These are phyloP conservation scores for Camillea tinctor DNA, from an alignment of 2,329 filamentous ascomycete species.

Conservation along the genomic window DNA sequence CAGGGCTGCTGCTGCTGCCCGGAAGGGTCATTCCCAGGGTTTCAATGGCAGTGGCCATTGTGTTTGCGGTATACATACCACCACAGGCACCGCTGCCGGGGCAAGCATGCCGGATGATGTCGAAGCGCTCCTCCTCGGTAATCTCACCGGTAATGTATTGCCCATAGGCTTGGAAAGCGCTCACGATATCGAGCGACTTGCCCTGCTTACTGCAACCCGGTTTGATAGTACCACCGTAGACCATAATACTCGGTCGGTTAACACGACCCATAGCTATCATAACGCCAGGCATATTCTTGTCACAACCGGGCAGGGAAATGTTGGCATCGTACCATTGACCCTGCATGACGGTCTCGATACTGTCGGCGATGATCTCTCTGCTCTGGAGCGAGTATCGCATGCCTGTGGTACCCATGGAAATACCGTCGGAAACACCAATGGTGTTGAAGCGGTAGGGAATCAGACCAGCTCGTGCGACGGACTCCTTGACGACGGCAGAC, in stretches of 20 bases:
- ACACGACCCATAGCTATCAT: conserved; percentile 92
- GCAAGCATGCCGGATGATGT: conserved; percentile 91
- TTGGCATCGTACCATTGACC: conserved; percentile 99
- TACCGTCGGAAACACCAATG: conserved; percentile 94
- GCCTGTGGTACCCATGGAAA: conserved; percentile 96
- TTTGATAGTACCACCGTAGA: conserved; percentile 93
- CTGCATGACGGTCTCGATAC: conserved; percentile 98
- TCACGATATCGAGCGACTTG: conserved; percentile 86
- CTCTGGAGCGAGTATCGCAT: conserved; percentile 97
- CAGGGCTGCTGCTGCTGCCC: conserved; percentile 76
- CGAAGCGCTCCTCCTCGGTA: conserved; percentile 84
- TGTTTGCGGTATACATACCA: conserved; percentile 81
- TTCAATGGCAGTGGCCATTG: conserved; percentile 73
- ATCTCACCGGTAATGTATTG: conserved; percentile 92
- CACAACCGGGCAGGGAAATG: conserved; percentile 93
- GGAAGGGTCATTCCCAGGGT: conserved; percentile 77
- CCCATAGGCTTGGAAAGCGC: conserved; percentile 96
- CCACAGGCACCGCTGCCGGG: conserved; percentile 81
- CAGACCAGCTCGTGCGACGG: conserved; percentile 68
- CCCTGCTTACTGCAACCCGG: conserved; percentile 81
- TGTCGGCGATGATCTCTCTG: conserved; percentile 94
- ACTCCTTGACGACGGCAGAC: conserved; percentile 68
- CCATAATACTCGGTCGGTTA: conserved; percentile 94
- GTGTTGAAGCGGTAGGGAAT: conserved; percentile 99
- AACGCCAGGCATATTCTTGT: conserved; percentile 99